Evolutionary conservation across 1,284 basidiomycete species (phyloP), one percentile per base, ranked within the genome.

Genomic region (Tylopilus orsonianus): DNA sequence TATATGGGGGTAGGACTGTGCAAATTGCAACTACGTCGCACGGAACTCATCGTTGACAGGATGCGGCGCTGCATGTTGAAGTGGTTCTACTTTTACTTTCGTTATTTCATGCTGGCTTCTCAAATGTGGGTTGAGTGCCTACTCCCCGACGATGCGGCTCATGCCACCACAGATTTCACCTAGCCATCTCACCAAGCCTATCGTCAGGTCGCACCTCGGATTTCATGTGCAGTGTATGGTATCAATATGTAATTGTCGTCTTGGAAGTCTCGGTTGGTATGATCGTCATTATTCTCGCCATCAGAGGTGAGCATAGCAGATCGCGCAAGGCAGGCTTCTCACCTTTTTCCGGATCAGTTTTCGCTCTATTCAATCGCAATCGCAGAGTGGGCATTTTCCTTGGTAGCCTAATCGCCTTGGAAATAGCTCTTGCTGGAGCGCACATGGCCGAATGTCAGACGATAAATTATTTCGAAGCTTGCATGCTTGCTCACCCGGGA

Each of bases 321-420:
- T 7, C 20, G 26, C 9, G 20, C 13, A n/a, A 9, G 22, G 1
- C 6, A 1, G 0, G 5, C 6, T 27, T 41, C 26, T 14, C 14
- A 40, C 10, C 19, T 16, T 26, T 32, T 39, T 12, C 19, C 9
- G 19, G 8, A 33, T 5, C 22, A 66, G 63, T 62, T 24, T 60
- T 44, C 34, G 57, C 57, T 1, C 34, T 66, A 4, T 67, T 64
- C 34, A 58, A 60, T 37, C 58, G 48, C n/a, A 66, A 22, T 32
- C 39, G 47, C 19, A 57, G 34, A 42, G 35, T 45, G 12, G 43
- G 30, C 29, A 0, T 49, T 4, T 49, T 59, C 13, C 41, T 60
- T 16, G 18, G 35, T 36, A 14, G 32, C 33, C 13, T 61, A 33
- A 22, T 63, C 19, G 19, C 59, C 27, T 19, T 46, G 14, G 48